Conservation (phyloP, 2,329 filamentous ascomycete genomes). For the Stachybotrys echinatus region DNA sequence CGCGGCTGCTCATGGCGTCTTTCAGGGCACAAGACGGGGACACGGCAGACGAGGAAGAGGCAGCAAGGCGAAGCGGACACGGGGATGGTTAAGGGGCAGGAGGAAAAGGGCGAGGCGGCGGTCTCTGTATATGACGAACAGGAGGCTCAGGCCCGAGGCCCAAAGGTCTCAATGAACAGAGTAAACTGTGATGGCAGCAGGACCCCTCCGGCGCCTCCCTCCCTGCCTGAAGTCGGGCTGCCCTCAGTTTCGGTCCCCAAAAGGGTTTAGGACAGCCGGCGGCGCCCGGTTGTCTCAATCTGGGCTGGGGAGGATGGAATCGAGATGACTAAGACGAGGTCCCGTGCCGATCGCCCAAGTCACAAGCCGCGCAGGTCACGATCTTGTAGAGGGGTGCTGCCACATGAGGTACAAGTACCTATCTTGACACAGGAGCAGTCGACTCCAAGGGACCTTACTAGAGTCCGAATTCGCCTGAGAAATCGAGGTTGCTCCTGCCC, state of each 20-base stretch:
- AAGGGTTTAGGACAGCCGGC: slow-evolving; percentile 21
- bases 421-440: no score
- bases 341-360: no score
- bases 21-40: no score
- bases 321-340: not conserved
- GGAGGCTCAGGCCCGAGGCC: not conserved
- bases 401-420: no score
- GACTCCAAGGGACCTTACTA: no score
- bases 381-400: no score
- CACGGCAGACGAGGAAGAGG: not conserved
- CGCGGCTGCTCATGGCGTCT: not conserved
- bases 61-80: not conserved
- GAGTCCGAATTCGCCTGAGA: no score
- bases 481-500: no score
- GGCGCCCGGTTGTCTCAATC: slow-evolving; percentile 12
- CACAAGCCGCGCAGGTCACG: no score
- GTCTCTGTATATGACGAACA: no score
- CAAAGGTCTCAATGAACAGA: not conserved
- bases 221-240: not conserved
- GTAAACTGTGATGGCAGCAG: not conserved
- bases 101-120: not conserved
- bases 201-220: not conserved
- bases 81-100: not conserved
- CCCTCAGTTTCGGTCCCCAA: slow-evolving; percentile 24
- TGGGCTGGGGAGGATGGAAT: slow-evolving; percentile 9